Evolutionary conservation across 1,284 basidiomycete genomes (phyloP).

Genomic region (Malassezia obtusa): DNA sequence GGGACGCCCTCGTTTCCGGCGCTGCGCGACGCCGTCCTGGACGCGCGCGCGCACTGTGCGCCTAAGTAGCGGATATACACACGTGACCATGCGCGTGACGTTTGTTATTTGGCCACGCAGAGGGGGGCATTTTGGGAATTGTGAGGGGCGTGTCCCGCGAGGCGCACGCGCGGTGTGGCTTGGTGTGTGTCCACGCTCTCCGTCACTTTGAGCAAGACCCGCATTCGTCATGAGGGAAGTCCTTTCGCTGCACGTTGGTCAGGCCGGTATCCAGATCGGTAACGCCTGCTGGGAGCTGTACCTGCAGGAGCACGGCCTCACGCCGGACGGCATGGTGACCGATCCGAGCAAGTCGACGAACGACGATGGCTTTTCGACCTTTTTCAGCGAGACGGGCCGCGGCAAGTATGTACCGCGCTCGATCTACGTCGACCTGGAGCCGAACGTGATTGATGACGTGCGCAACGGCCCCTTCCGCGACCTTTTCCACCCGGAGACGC

Average conservation of each 20-base stretch:
- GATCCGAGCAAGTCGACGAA: conserved; percentile 62
- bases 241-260: conserved; percentile 86
- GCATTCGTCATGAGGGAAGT: conserved; percentile 53
- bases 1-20: background rate
- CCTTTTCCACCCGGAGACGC: conserved; percentile 97
- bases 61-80: background rate
- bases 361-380: conserved; percentile 91
- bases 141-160: background rate
- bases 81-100: conserved; percentile 12
- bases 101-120: background rate
- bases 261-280: conserved; percentile 74
- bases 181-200: conserved; percentile 27
- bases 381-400: conserved; percentile 52
- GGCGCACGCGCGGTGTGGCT: background rate
- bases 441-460: conserved; percentile 91
- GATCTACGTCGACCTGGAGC: conserved; percentile 89
- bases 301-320: conserved; percentile 90
- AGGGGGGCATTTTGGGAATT: conserved; percentile 5
- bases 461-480: conserved; percentile 85
- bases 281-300: conserved; percentile 71
- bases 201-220: conserved; percentile 37
- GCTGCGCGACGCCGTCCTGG: background rate
- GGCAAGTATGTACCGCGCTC: conserved; percentile 86
- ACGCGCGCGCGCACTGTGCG: background rate
- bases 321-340: conserved; percentile 45